phyloP scores from a whole-genome alignment of 257 asterid species.

The Osmanthus fragrans region DNA sequence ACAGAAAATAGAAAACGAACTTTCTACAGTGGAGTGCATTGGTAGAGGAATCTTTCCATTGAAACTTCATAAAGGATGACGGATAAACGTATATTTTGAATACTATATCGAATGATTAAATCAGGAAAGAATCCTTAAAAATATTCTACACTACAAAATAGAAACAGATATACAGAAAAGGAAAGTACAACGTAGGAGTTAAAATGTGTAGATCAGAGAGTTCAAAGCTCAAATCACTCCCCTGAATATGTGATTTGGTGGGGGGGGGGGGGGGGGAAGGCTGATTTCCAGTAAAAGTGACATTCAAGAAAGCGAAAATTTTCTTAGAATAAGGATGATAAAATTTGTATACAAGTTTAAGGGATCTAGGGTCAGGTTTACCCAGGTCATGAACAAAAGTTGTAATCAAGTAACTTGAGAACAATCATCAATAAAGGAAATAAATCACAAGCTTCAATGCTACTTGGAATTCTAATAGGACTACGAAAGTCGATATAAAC shows the following conservation, averaged over 20 bases:
- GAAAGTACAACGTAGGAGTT: not conserved
- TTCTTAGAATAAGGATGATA: not conserved
- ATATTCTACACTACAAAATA: not conserved
- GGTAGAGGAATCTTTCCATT: no score
- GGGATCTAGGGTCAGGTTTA: not conserved
- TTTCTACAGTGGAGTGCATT: no score
- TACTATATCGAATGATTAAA: no score
- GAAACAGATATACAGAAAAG: not conserved
- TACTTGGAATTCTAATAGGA: not conserved
- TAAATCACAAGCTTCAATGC: not conserved
- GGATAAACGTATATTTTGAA: no score
- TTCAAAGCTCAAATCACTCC: not conserved
- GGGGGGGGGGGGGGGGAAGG: not conserved
- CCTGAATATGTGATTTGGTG: not conserved
- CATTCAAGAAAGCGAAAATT: no score
- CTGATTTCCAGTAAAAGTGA: not conserved
- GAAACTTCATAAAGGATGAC: no score
- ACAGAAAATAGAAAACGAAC: not conserved
- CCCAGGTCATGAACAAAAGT: not conserved
- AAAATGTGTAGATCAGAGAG: not conserved
- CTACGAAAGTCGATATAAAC: no score
- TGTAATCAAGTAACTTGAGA: not conserved
- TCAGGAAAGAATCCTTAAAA: not conserved
- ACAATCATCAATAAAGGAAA: not conserved
- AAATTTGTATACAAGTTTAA: no score